Base-by-base conservation (phyloP, 345 rosid genomes). In the Boechera divaricarpa region DNA sequence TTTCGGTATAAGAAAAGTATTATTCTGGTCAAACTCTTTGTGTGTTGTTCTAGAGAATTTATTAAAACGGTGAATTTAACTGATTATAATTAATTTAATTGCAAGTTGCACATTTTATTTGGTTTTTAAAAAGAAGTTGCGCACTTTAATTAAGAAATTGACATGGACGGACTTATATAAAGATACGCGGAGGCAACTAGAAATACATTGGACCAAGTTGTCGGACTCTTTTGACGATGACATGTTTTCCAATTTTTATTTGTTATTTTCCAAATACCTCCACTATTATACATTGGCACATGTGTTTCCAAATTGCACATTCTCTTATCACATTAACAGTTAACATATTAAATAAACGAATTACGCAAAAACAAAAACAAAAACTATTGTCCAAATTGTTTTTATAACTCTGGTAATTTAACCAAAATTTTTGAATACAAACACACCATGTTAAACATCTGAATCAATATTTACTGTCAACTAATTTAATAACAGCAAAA, bases 141-240 rank as follows among this genome's bases (percentile, higher is more conserved):
- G 32, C 51, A 62, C 2, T 13, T 62, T 2, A 16, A 53, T 59
- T 29, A 39, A 38, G 15, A 62, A 53, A 53, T 3, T 77, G 80
- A 77, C 47, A 51, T 77, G 44, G 42, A 77, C 31, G n/a, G 64
- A 45, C 21, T 62, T 41, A 16, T 69, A 10, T 53, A 45, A 59
- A 75, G 47, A 60, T 76, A 63, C 49, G 63, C 39, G 21, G 45
- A 51, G 57, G 51, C 28, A 62, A 54, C 75, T 53, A 12, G 58
- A 7, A 53, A 35, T 70, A 54, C 70, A 38, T 44, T 21, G 51
- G 51, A 8, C 61, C 59, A 62, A 69, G 55, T 68, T 76, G 62
- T 60, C 65, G 52, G 54, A 39, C 28, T 60, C 45, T 69, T 68
- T 41, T 69, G 74, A 75, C 62, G 2, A 28, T 29, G 24, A 29